Evolutionary conservation across 495 filamentous ascomycete genomes (phyloP).

Genomic region (Neurospora discreta): DNA sequence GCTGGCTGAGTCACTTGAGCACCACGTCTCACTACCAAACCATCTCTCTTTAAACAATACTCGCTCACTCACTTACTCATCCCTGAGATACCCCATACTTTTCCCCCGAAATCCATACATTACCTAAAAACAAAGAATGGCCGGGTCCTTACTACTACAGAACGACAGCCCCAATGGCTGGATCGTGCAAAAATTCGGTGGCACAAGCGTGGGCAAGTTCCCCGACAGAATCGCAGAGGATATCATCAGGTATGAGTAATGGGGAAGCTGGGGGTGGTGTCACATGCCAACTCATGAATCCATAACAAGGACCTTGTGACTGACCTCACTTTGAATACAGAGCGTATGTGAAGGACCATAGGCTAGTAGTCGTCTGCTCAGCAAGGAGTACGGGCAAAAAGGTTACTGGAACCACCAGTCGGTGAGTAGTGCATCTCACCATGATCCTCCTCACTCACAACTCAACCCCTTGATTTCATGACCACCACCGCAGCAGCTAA

Average conservation of each 20-base stretch:
- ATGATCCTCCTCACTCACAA: neutral
- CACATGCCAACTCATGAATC: neutral
- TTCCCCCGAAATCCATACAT: neutral
- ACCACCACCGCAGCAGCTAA: neutral
- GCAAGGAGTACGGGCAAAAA: conserved; percentile 86
- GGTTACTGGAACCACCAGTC: conserved; percentile 83
- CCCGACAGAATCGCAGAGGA: conserved; percentile 29
- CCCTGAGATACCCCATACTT: neutral
- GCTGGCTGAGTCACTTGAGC: neutral
- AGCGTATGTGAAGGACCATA: conserved; percentile 51
- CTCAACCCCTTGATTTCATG: conserved; percentile 2
- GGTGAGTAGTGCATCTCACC: conserved; percentile 46
- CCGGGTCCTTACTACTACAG: conserved; percentile 12
- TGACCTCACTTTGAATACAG: conserved; percentile 28
- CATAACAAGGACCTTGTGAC: neutral
- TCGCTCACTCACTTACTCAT: neutral
- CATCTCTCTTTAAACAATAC: neutral
- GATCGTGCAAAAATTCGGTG: conserved; percentile 82
- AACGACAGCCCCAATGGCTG: conserved; percentile 39
- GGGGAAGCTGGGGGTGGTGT: neutral
- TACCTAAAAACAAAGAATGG: conserved; percentile 8
- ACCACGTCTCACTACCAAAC: neutral
- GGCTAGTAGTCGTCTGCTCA: conserved; percentile 84
- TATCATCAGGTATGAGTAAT: conserved; percentile 21
- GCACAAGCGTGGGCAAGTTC: conserved; percentile 50